Percentiles rank a stretch among this genome's conserved stretches.
Conservation (phyloP, 129 eudicot species). For the Flaveria bidentis region DNA sequence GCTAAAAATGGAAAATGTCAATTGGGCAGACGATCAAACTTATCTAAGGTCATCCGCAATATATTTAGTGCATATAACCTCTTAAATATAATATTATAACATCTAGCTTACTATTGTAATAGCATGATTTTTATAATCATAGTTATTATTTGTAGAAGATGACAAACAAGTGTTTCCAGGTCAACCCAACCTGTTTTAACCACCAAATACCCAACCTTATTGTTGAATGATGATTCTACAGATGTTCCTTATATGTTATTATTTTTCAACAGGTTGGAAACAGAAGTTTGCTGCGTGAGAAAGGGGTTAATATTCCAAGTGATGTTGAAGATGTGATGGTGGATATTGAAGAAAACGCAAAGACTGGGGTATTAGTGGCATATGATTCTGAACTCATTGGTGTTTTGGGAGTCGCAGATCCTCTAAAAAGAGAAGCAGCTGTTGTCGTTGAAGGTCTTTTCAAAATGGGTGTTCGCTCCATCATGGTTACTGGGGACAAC, state of each 20-base stretch:
- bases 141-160: not conserved
- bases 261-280: slow-evolving; percentile 68
- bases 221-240: not conserved
- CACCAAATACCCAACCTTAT: not conserved
- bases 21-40: not conserved
- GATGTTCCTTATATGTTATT: slow-evolving; percentile 22
- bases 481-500: slow-evolving; percentile 97
- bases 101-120: not conserved
- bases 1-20: slow-evolving; percentile 12
- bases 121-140: not conserved
- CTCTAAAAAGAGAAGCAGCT: slow-evolving; percentile 91
- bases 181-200: not conserved
- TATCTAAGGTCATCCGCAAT: not conserved
- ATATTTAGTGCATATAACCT: not conserved
- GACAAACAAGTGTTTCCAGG: not conserved
- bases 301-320: slow-evolving; percentile 45
- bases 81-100: not conserved
- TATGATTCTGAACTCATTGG: slow-evolving; percentile 62
- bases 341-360: slow-evolving; percentile 86
- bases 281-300: slow-evolving; percentile 72
- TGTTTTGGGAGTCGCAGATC: slow-evolving; percentile 83
- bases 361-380: slow-evolving; percentile 79
- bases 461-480: slow-evolving; percentile 86
- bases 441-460: slow-evolving; percentile 80
- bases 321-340: slow-evolving; percentile 62